Evolutionary conservation across 192 early-diverging fungal species (phyloP), one percentile per base, ranked within the genome.

Genomic region (Podila horticola): DNA sequence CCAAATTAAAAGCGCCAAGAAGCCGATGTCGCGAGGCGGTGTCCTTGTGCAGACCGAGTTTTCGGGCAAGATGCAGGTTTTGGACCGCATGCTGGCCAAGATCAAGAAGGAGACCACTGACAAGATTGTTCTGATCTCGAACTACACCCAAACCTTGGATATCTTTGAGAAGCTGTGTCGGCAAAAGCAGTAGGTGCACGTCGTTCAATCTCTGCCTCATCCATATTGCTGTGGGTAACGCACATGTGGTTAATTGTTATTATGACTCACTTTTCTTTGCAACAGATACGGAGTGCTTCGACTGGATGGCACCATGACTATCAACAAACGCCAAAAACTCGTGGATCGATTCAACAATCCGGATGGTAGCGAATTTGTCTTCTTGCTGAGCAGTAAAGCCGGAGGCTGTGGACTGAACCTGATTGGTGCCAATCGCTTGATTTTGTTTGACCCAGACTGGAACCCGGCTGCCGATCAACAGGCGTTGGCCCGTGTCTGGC

Each of bases 331-430:
- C 61, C 95, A 97, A 72, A 95, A 96, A 82, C 90, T 99, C 5
- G 98, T 99, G 0, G 97, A 98, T 74, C 90, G 87, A 64, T 99
- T 99, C 85, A 99, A 99, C 83, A 91, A 99, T 76, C 97, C 97
- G 0, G 86, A 90, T 9, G 88, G 90, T 36, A 72, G 82, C 28
- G 93, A 97, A 51, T 99, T 99, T 87, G 90, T 99, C 2, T 99
- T 99, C 69, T 83, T 99, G 60, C 79, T 99, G 1, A 96, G 94
- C 72, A 97, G 96, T 75, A 99, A 99, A 83, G 97, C 98, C 2
- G 98, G 98, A 68, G 98, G 98, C 36, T 99, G 98, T 83, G 98
- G 98, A 1, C 87, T 99, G 58, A 99, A 99, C 70, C 85, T 99
- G 85, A 97, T 99, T 66, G 98, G 98, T 3, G 98, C 98, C 22